Percentiles rank a stretch among this genome's conserved stretches.
These are phyloP conservation scores for Aspergillus bombycis DNA, from an alignment of 2,329 filamentous ascomycete species.

Conservation along the genomic window DNA sequence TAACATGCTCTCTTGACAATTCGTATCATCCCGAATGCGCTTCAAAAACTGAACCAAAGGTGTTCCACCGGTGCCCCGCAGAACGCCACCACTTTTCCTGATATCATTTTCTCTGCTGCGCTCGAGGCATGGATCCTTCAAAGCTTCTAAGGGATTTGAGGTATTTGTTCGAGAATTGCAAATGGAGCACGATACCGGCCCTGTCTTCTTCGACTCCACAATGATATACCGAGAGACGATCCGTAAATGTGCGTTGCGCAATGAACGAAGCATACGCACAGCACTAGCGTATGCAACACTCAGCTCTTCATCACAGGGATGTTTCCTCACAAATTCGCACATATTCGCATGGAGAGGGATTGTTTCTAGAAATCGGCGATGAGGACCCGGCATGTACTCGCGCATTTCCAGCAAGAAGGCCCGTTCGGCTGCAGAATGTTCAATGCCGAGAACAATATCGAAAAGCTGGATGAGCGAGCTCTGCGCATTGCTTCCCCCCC, in stretches of 20 bases:
- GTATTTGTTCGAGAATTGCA: no score
- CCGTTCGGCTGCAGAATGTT: slow-evolving; percentile 36
- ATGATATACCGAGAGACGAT: background rate
- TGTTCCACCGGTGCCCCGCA: background rate
- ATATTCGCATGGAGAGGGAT: background rate
- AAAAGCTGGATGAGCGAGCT: slow-evolving; percentile 54
- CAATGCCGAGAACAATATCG: slow-evolving; percentile 50
- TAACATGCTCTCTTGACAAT: no score
- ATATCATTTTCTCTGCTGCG: no score
- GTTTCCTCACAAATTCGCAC: background rate
- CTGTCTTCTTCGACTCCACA: background rate
- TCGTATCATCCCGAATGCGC: background rate
- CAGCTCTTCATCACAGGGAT: background rate
- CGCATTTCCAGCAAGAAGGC: slow-evolving; percentile 44
- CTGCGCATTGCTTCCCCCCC: slow-evolving; percentile 55
- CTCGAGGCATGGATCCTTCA: no score
- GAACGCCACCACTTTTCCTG: no score
- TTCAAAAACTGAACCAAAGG: background rate
- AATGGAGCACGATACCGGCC: background rate
- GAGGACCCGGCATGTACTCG: slow-evolving; percentile 53
- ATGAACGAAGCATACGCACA: background rate
- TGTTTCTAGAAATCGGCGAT: slow-evolving; percentile 46
- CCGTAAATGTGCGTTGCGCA: background rate
- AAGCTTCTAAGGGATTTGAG: background rate
- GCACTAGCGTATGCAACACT: background rate